Base-by-base conservation (phyloP, 371 early-diverging fungal species). In the Basidiobolus meristosporus region DNA sequence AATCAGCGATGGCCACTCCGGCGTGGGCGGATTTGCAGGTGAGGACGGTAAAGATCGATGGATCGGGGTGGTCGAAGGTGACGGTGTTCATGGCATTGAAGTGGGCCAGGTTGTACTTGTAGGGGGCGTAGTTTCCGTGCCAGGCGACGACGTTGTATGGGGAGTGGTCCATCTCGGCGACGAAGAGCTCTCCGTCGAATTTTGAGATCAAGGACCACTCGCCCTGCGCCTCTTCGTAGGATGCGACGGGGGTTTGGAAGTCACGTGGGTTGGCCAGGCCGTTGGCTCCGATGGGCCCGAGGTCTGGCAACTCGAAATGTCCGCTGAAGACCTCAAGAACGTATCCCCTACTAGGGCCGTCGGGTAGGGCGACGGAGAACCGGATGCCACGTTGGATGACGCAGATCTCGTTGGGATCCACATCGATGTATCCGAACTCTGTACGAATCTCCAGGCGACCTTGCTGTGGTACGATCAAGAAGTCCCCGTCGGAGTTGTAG, bases 91-190 rank as follows among this genome's bases (percentile, higher is more conserved):
- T 62, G 28, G 71, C 77, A 51, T 73, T 77, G 62, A 92, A 92
- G 34, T 71, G 60, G 30, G 68, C 69, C 36, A 93, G 66, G 56
- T 90, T 71, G 55, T 96, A 93, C 61, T 92, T 93, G 70, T 69
- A 95, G 0, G 97, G 97, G 2, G 77, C 84, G 56, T 91, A 93
- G 65, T 93, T 93, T 31, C 97, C 95, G 53, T 92, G 91, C 93
- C 97, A 96, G 3, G 91, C 93, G 21, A 93, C 95, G 0, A 93
- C 92, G 56, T 93, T 87, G 50, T 84, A 96, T 1, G 93, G 90
- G 12, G 82, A 77, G 53, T 91, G 90, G 26, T 63, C 46, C 62
- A 85, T 89, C 36, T 59, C 45, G 9, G 81, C 73, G 11, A 46
- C 41, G 56, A 86, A 90, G 21, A 88, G 50, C 40, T 69, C 57